Conservation (phyloP, 2,329 filamentous ascomycete species). For the Fusarium torulosum region DNA sequence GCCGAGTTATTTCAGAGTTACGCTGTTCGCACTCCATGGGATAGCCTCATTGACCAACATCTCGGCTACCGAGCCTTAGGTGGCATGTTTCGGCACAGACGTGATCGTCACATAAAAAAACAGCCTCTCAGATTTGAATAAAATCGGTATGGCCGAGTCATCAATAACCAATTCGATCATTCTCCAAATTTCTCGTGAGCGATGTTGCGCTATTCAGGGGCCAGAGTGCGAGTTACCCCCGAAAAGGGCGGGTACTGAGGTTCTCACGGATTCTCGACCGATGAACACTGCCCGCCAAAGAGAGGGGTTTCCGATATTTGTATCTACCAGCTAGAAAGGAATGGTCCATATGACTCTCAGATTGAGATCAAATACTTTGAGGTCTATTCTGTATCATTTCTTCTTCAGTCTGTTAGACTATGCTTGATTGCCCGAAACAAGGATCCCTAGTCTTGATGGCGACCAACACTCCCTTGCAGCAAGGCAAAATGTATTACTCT, state of each 20-base stretch:
- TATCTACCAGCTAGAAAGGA: neutral
- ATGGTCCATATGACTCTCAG: neutral
- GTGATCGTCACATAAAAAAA: conserved; percentile 2
- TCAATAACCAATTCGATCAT: neutral
- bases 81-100: conserved; percentile 15
- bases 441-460: neutral
- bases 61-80: conserved; percentile 13
- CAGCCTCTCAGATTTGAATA: neutral
- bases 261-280: conserved; percentile 23
- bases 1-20: conserved; percentile 19
- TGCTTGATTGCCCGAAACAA: neutral
- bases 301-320: neutral
- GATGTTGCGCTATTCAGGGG: conserved; percentile 31
- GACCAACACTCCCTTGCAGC: conserved; percentile 26
- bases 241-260: conserved; percentile 29
- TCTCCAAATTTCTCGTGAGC: neutral
- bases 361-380: neutral
- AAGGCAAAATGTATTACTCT: neutral
- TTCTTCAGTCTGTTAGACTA: neutral
- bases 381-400: neutral
- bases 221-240: conserved; percentile 20
- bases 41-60: conserved; percentile 9
- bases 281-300: conserved; percentile 6
- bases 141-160: neutral
- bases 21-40: neutral